phyloP scores from a whole-genome alignment of 805 yeast species.

The Zygotorulaspora chibaensis region DNA sequence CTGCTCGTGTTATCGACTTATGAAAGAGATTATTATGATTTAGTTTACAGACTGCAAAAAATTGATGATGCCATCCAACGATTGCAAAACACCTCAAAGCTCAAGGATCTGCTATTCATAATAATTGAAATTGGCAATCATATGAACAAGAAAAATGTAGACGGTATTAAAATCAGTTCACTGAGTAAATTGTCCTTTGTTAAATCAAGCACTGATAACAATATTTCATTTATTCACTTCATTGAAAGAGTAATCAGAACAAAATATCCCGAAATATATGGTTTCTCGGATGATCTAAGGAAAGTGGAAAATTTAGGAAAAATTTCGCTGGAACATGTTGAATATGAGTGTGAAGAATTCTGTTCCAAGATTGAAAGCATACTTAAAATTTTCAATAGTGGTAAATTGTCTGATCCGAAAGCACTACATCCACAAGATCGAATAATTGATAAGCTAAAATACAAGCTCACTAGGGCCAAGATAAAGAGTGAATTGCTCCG shows the following conservation, averaged over 20 bases:
- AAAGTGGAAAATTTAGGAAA: slow-evolving; percentile 53
- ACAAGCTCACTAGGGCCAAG: slow-evolving; percentile 52
- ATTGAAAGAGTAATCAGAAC: slow-evolving; percentile 64
- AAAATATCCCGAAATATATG: slow-evolving; percentile 60
- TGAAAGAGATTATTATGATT: slow-evolving; percentile 63
- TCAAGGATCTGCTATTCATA: slow-evolving; percentile 57
- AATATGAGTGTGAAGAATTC: slow-evolving; percentile 55
- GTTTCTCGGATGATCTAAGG: slow-evolving; percentile 56
- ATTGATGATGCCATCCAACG: slow-evolving; percentile 58
- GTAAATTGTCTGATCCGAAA: slow-evolving; percentile 59
- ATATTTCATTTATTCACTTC: slow-evolving; percentile 68
- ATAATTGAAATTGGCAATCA: slow-evolving; percentile 72
- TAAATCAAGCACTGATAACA: slow-evolving; percentile 60
- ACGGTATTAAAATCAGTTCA: slow-evolving; percentile 67
- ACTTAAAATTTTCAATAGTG: slow-evolving; percentile 51
- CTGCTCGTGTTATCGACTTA: slow-evolving; percentile 50
- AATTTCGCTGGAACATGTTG: slow-evolving; percentile 58
- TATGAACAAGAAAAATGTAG: slow-evolving; percentile 73
- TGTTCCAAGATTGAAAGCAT: slow-evolving; percentile 48
- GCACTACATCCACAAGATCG: slow-evolving; percentile 65
- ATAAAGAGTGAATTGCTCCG: slow-evolving; percentile 47
- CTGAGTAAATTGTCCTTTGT: slow-evolving; percentile 65
- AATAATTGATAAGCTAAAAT: slow-evolving; percentile 50
- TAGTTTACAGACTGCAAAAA: slow-evolving; percentile 49
- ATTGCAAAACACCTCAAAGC: slow-evolving; percentile 48